Evolutionary conservation across 441 rosid genomes (phyloP).

Genomic region (Pelargonium citronellum): DNA sequence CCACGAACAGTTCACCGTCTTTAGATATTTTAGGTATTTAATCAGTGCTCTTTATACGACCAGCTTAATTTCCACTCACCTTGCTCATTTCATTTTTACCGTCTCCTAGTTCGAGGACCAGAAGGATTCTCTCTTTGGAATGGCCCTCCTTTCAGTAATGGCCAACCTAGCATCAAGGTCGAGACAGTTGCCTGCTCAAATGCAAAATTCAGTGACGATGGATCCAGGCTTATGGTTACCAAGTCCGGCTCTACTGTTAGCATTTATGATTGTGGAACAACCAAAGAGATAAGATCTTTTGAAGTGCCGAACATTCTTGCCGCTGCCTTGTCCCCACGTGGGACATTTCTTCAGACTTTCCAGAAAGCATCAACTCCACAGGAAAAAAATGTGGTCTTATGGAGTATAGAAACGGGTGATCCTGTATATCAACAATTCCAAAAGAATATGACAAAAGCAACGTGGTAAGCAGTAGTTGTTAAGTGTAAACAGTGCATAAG

Average conservation of each 20-base stretch:
- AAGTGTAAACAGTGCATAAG: not conserved
- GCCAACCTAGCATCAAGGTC: constrained; percentile 52
- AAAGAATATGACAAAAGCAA: constrained; percentile 66
- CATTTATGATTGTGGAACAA: constrained; percentile 53
- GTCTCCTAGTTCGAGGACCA: constrained; percentile 57
- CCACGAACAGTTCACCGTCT: constrained; percentile 38
- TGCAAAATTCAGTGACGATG: constrained; percentile 63
- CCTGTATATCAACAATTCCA: constrained; percentile 59
- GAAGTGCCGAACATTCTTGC: constrained; percentile 51
- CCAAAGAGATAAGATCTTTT: constrained; percentile 55
- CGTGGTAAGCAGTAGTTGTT: constrained; percentile 41
- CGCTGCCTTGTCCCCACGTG: constrained; percentile 60
- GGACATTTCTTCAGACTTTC: constrained; percentile 79
- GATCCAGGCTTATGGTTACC: constrained; percentile 60
- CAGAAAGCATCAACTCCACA: constrained; percentile 70
- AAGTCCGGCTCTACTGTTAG: constrained; percentile 45
- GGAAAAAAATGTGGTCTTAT: constrained; percentile 68
- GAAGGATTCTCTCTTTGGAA: constrained; percentile 69
- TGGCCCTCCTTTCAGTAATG: constrained; percentile 68
- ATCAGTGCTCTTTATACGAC: too few relatives aligned
- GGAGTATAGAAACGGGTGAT: constrained; percentile 61
- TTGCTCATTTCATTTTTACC: too few relatives aligned
- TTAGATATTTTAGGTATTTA: constrained; percentile 38
- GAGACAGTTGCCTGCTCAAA: constrained; percentile 55
- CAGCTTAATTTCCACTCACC: too few relatives aligned